A percentile compares a stretch with the other conserved stretches of the same genome.
These are phyloP conservation scores for Magnusiomyces suaveolens DNA, from an alignment of 1,139 yeast genomes.

Conservation along the genomic window DNA sequence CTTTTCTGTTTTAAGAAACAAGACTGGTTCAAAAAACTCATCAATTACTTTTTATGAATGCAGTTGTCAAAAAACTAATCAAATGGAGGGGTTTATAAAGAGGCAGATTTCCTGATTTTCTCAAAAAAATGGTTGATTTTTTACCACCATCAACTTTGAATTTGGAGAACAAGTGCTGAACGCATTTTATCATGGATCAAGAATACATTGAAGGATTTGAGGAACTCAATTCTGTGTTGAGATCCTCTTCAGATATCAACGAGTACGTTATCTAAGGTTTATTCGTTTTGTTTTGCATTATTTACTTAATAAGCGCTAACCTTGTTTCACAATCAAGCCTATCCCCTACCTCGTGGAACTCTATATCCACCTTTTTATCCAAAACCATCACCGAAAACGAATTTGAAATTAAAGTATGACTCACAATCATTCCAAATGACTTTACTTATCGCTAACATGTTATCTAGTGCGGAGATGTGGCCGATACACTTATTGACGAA, in stretches of 20 bases:
- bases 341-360: neutral
- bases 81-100: neutral
- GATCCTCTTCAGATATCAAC: neutral
- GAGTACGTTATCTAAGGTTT: neutral
- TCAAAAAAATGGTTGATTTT: too few species aligned
- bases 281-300: too few species aligned
- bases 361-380: neutral
- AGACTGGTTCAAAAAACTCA: too few species aligned
- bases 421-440: neutral
- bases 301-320: neutral
- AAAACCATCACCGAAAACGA: conserved; percentile 1
- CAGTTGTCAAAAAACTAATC: neutral
- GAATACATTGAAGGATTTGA: neutral
- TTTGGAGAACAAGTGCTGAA: neutral
- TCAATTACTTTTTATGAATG: too few species aligned
- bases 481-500: neutral
- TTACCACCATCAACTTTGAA: too few species aligned
- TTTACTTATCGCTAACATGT: neutral
- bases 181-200: neutral
- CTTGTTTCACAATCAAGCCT: neutral
- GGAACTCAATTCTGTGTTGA: neutral
- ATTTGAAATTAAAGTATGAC: neutral
- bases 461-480: neutral
- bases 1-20: neutral
- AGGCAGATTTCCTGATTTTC: too few species aligned